Percentiles rank a stretch among this genome's conserved stretches.
phyloP scores from a whole-genome alignment of 176 grass and related monocot genomes.

The Alopecurus myosuroides region DNA sequence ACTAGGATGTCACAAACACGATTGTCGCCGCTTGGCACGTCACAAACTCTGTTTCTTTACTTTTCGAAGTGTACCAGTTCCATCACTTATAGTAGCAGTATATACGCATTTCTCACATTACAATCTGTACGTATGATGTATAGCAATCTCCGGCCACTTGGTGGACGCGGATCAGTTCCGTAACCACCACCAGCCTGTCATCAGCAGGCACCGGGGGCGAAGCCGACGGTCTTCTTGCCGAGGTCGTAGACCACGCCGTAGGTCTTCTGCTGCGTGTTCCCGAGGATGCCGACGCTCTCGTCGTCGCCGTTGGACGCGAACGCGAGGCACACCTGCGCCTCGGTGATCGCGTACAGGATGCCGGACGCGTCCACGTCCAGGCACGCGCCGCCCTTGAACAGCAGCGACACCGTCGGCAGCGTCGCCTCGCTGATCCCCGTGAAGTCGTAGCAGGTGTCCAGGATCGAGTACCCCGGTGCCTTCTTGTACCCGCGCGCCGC shows the following conservation, averaged over 20 bases:
- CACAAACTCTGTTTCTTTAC: neutral
- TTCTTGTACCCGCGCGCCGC: constrained; percentile 23
- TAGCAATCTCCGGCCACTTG: neutral
- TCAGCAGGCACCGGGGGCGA: constrained; percentile 45
- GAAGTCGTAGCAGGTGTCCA: constrained; percentile 73
- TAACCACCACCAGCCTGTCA: neutral
- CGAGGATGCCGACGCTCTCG: constrained; percentile 35
- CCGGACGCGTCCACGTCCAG: constrained; percentile 49
- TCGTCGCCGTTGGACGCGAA: constrained; percentile 50
- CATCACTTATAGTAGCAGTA: neutral
- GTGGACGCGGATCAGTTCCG: constrained; percentile 10
- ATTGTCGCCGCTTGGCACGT: neutral
- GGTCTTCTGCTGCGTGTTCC: constrained; percentile 81
- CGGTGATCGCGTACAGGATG: constrained; percentile 38
- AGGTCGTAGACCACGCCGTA: constrained; percentile 62
- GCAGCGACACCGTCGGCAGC: constrained; percentile 44
- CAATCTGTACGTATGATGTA: neutral
- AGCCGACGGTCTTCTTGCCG: constrained; percentile 51
- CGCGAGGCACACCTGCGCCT: constrained; percentile 62
- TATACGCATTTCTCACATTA: neutral
- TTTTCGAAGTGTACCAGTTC: neutral
- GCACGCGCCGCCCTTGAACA: constrained; percentile 41
- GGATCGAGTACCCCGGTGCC: constrained; percentile 21
- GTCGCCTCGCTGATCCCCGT: neutral
- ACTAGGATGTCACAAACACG: neutral